These are phyloP conservation scores for Anaeromyces robustus DNA, from an alignment of 192 early-diverging fungal species.

Conservation along the genomic window DNA sequence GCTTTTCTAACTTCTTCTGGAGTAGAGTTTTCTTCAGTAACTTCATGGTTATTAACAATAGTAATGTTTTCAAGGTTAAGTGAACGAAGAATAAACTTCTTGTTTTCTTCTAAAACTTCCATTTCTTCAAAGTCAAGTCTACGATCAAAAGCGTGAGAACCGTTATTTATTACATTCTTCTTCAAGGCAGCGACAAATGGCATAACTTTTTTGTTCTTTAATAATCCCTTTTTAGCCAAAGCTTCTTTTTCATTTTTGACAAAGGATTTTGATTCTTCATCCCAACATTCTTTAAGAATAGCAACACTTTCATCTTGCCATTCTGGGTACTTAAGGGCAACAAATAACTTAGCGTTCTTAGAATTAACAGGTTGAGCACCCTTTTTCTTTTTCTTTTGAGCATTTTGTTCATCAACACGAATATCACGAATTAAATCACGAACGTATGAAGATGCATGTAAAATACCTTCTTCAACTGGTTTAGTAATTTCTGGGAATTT, in stretches of 20 bases:
- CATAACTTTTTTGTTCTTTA: slow-evolving; percentile 95
- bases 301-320: slow-evolving; percentile 70
- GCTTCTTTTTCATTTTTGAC: slow-evolving; percentile 55
- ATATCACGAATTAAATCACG: slow-evolving; percentile 54
- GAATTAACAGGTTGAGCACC: slow-evolving; percentile 25
- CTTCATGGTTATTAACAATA: neutral
- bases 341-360: slow-evolving; percentile 37
- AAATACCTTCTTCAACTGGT: slow-evolving; percentile 48
- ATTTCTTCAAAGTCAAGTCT: slow-evolving; percentile 68
- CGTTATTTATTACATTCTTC: slow-evolving; percentile 55
- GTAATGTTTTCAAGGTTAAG: slow-evolving; percentile 13
- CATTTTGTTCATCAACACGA: slow-evolving; percentile 60
- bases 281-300: slow-evolving; percentile 19
- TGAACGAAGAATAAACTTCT: slow-evolving; percentile 24
- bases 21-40: neutral
- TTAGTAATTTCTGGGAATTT: slow-evolving; percentile 27
- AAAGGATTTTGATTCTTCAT: slow-evolving; percentile 30
- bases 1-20: slow-evolving; percentile 23
- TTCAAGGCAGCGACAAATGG: slow-evolving; percentile 84
- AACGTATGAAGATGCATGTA: slow-evolving; percentile 66
- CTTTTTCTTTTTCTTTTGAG: slow-evolving; percentile 66
- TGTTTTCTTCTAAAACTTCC: slow-evolving; percentile 39
- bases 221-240: slow-evolving; percentile 50
- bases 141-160: slow-evolving; percentile 61
- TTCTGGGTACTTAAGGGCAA: slow-evolving; percentile 69